These are phyloP conservation scores for Diplodia mutila DNA, from an alignment of 2,329 filamentous ascomycete genomes.

Conservation along the genomic window DNA sequence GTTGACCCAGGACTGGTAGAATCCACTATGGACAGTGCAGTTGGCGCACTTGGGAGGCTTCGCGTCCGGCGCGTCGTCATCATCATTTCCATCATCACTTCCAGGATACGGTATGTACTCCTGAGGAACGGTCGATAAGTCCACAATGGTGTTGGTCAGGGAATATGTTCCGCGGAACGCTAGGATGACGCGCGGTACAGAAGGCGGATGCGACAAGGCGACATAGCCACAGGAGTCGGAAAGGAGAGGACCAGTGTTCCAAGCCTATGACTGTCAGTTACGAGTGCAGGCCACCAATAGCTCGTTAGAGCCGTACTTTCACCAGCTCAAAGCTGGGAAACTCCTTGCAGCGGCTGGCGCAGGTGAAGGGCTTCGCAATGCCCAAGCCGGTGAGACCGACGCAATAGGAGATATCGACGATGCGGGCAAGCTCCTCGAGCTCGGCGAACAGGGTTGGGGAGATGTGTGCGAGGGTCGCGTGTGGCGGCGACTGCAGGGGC, in stretches of 20 bases:
- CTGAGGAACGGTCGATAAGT: slow-evolving; percentile 87
- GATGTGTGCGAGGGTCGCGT: slow-evolving; percentile 50
- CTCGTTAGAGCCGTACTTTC: slow-evolving; percentile 41
- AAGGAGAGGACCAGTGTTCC: slow-evolving; percentile 86
- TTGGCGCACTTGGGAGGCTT: slow-evolving; percentile 68
- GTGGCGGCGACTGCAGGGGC: slow-evolving; percentile 29
- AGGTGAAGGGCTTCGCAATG: slow-evolving; percentile 80
- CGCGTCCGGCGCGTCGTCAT: slow-evolving; percentile 33
- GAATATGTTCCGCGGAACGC: slow-evolving; percentile 96
- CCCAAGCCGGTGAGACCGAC: slow-evolving; percentile 84
- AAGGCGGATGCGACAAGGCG: slow-evolving; percentile 74
- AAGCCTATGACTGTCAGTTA: slow-evolving; percentile 58
- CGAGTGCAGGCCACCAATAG: slow-evolving; percentile 23
- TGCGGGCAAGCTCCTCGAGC: slow-evolving; percentile 83
- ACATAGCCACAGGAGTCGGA: slow-evolving; percentile 94
- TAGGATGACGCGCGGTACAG: slow-evolving; percentile 70
- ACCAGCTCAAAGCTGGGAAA: slow-evolving; percentile 80
- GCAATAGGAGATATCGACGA: slow-evolving; percentile 95
- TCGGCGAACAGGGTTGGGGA: slow-evolving; percentile 72
- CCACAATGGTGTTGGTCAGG: slow-evolving; percentile 85
- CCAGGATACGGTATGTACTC: slow-evolving; percentile 86
- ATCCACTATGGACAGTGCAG: slow-evolving; percentile 92
- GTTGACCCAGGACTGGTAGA: slow-evolving; percentile 80
- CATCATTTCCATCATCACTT: slow-evolving; percentile 45
- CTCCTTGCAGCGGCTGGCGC: slow-evolving; percentile 80